Conservation (phyloP, 176 grass and related monocot genomes). For the Luzula sylvatica region DNA sequence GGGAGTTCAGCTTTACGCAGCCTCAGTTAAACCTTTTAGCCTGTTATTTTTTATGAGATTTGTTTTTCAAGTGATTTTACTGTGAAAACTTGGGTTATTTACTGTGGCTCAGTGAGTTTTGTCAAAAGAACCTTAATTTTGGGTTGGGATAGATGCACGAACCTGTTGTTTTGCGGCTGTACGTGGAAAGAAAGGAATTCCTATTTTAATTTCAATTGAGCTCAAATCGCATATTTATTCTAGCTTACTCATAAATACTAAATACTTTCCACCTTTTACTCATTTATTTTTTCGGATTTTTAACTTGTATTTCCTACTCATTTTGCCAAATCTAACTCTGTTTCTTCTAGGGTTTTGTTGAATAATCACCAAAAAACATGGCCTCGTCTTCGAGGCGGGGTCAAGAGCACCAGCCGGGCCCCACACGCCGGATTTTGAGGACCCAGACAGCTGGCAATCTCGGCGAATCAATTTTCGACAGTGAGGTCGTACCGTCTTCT, state of each 20-base stretch:
- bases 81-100: not conserved
- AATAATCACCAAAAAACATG: conserved; percentile 18
- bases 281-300: not conserved
- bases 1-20: not conserved
- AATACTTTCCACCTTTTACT: too few relatives aligned
- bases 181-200: not conserved
- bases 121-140: too few relatives aligned
- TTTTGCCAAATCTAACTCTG: too few relatives aligned
- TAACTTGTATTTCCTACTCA: not conserved
- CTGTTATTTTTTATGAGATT: not conserved
- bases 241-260: too few relatives aligned
- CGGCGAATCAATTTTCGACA: conserved; percentile 79
- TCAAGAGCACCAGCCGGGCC: conserved; percentile 15
- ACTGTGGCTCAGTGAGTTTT: too few relatives aligned
- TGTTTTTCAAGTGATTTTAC: not conserved
- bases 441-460: conserved; percentile 74
- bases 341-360: not conserved
- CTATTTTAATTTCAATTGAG: not conserved
- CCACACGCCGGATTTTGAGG: conserved; percentile 24
- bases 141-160: not conserved
- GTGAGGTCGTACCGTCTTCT: conserved; percentile 77
- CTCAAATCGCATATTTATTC: not conserved
- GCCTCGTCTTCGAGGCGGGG: conserved; percentile 45
- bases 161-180: too few relatives aligned
- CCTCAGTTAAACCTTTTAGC: not conserved